Base-by-base conservation (phyloP, 2,329 filamentous ascomycete genomes). In the Ceratocystis huliohia region DNA sequence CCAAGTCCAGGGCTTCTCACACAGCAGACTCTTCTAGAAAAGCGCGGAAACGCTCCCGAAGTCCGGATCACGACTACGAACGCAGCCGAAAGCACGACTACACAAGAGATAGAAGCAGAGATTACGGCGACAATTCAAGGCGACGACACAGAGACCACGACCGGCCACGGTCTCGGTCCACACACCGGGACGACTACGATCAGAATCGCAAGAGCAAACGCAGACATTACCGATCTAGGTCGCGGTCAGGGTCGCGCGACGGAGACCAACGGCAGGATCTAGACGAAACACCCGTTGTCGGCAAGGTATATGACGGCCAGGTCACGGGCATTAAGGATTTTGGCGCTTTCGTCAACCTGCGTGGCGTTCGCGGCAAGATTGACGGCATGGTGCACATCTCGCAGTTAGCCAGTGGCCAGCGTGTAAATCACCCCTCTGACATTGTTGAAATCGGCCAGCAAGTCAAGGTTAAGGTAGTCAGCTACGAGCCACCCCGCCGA, bases 241-340 rank as follows among this genome's bases (percentile, higher is more conserved):
- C 75, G 0, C 71, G 75, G 28, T 75, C 15, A 72, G 76, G 72
- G 75, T 78, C 70, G 68, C 74, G 70, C 10, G 53, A 50, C 30
- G 8, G 53, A 25, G 65, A 50, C 22, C 50, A 62, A 22, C 62
- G n/a, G 22, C 45, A 57, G 1, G 62, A 96, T 71, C 74, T 96
- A 8, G 94, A 99, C 74, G 88, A 96, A 64, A 76, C 83, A 53
- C 91, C 94, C 0, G 79, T 92, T 44, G 76, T 95, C 5, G 86
- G 87, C 79, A 99, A 99, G 74, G 78, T 96, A 1, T 99, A 99
- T 72, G 84, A 91, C 69, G 94, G 94, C 1, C 86, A 87, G 72
- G 89, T 97, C 15, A 96, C 91, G 0, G 91, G 92, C 0, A 81
- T 99, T 65, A 97, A 96, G 72, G 91, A 96, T 69, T 99, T 97